Evolutionary conservation across 164 flowering plant genomes (phyloP).

Genomic region (Stephania japonica): DNA sequence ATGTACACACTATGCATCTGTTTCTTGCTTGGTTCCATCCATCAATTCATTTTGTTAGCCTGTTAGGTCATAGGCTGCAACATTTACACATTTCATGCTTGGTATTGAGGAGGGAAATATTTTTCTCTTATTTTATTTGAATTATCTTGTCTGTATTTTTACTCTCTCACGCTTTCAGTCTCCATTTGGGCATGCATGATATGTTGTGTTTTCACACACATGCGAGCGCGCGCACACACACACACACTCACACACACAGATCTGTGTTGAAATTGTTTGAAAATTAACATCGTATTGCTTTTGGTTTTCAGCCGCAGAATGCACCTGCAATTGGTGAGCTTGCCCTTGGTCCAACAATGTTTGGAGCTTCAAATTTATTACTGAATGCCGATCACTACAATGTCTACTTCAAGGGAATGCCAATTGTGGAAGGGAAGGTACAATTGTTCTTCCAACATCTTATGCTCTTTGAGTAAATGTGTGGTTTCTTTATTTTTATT

Average conservation of each 20-base stretch:
- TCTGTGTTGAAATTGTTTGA: neutral
- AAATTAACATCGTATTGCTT: constrained; percentile 1
- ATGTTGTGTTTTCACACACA: neutral
- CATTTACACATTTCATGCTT: neutral
- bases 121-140: neutral
- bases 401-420: constrained; percentile 88
- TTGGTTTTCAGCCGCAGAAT: constrained; percentile 42
- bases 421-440: constrained; percentile 71
- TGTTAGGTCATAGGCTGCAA: neutral
- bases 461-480: neutral
- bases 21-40: neutral
- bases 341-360: constrained; percentile 76
- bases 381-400: constrained; percentile 80
- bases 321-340: constrained; percentile 73
- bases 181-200: neutral
- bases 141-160: neutral
- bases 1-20: neutral
- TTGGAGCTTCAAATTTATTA: constrained; percentile 77
- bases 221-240: too few species aligned
- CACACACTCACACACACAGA: too few species aligned
- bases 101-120: neutral
- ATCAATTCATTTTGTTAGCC: neutral
- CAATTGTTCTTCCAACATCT: constrained; percentile 2
- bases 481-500: neutral
- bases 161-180: neutral